These are phyloP conservation scores for Crepidotus variabilis DNA, from an alignment of 768 basidiomycete species.

Conservation along the genomic window DNA sequence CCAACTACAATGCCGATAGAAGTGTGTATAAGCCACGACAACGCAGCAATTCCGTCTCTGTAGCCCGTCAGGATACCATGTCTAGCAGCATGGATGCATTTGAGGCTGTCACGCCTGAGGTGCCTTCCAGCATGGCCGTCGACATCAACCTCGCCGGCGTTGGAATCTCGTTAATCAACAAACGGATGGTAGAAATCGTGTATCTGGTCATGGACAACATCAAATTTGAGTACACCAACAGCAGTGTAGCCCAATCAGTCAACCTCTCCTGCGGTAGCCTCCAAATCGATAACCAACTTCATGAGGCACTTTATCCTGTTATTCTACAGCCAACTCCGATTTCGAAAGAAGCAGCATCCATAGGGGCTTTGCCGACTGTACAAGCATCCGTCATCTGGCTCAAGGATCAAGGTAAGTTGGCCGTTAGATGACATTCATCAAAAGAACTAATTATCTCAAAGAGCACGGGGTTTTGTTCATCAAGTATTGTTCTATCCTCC, in stretches of 20 bases:
- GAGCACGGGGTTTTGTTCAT: slow-evolving; percentile 98
- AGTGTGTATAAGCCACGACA: slow-evolving; percentile 85
- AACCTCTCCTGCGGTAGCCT: slow-evolving; percentile 81
- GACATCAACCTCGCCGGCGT: slow-evolving; percentile 83
- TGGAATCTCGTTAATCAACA: slow-evolving; percentile 89
- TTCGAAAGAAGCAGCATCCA: slow-evolving; percentile 65
- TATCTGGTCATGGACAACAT: slow-evolving; percentile 79
- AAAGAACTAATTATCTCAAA: slow-evolving; percentile 24
- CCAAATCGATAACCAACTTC: slow-evolving; percentile 96
- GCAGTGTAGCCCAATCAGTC: slow-evolving; percentile 72
- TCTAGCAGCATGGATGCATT: slow-evolving; percentile 72
- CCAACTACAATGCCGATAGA: slow-evolving; percentile 78
- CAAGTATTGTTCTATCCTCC: slow-evolving; percentile 92
- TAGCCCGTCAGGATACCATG: slow-evolving; percentile 65
- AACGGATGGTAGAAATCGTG: slow-evolving; percentile 81
- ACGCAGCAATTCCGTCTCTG: slow-evolving; percentile 39
- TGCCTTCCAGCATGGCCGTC: slow-evolving; percentile 60
- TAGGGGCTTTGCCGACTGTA: slow-evolving; percentile 83
- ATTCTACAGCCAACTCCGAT: slow-evolving; percentile 92
- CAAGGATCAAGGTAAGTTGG: slow-evolving; percentile 80
- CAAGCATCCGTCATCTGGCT: slow-evolving; percentile 87
- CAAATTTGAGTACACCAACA: slow-evolving; percentile 82
- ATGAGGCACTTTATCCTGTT: slow-evolving; percentile 93
- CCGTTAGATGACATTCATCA: not conserved
- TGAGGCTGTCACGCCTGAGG: slow-evolving; percentile 80